These are phyloP conservation scores for Panicum virgatum DNA, from an alignment of 202 grass and related monocot genomes.

Conservation along the genomic window DNA sequence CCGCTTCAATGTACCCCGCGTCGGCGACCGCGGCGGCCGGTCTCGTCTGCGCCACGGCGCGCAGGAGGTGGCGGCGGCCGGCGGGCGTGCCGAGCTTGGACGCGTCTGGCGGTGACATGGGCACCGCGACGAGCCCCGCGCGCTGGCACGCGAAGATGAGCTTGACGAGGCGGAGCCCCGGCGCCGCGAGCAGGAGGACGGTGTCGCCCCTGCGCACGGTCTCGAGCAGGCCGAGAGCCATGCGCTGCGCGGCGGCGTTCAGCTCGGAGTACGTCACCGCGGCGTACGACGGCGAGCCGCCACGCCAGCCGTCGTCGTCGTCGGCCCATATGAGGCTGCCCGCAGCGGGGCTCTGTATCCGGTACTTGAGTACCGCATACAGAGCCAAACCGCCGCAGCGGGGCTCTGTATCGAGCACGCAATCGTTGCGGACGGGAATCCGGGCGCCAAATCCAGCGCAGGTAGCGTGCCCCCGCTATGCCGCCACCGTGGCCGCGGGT, in stretches of 20 bases:
- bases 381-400: no score
- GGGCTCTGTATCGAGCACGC: no score
- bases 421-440: no score
- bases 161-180: conserved; percentile 43
- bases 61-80: conserved; percentile 30
- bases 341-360: no score
- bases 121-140: conserved; percentile 36
- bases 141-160: conserved; percentile 57
- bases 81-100: background rate
- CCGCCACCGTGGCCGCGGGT: no score
- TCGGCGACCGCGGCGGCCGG: conserved; percentile 41
- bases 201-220: conserved; percentile 35
- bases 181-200: conserved; percentile 45
- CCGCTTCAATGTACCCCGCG: background rate
- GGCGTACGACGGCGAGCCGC: conserved; percentile 14
- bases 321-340: conserved; percentile 44
- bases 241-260: conserved; percentile 33
- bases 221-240: conserved; percentile 27
- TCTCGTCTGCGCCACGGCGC: conserved; percentile 44
- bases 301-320: conserved; percentile 1
- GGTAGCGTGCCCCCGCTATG: no score
- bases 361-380: no score
- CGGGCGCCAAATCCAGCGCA: no score
- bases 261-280: conserved; percentile 45
- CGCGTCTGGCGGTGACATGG: conserved; percentile 36